Conservation (phyloP, 441 rosid species). For the Euphorbia schlechtendalii region DNA sequence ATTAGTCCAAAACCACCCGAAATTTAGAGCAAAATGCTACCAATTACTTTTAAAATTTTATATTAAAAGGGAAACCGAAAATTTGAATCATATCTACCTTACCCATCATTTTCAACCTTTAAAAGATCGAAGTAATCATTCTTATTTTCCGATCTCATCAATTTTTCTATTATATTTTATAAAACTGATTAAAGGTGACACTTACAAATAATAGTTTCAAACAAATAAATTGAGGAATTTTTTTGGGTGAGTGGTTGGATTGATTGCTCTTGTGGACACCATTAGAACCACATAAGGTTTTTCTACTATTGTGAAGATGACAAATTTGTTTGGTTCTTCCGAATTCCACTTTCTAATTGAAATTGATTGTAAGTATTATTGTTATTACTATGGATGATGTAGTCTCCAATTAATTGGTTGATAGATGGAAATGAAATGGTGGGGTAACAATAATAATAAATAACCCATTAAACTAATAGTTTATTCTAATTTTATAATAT, state of each 20-base stretch:
- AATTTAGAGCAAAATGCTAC: no score
- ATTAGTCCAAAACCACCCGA: no score
- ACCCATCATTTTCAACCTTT: constrained; percentile 25
- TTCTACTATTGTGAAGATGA: constrained; percentile 24
- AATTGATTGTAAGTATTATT: no score
- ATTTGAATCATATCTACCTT: background rate
- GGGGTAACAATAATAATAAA: no score
- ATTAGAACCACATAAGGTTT: constrained; percentile 11
- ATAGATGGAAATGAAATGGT: constrained; percentile 1
- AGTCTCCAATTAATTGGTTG: constrained; percentile 1
- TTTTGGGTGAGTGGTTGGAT: constrained; percentile 13
- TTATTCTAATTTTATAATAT: background rate
- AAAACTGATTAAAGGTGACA: background rate
- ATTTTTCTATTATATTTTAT: background rate
- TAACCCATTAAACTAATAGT: no score
- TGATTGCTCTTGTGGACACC: constrained; percentile 21
- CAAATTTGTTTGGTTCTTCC: constrained; percentile 14
- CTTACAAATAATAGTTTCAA: background rate
- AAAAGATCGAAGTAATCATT: constrained; percentile 42
- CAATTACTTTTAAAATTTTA: no score
- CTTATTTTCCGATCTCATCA: constrained; percentile 9
- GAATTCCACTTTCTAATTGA: no score
- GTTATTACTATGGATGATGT: constrained; percentile 14
- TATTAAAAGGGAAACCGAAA: background rate
- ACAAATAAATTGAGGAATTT: background rate